phyloP scores from a whole-genome alignment of 106 monocot species.

The Dactylorhiza incarnata region DNA sequence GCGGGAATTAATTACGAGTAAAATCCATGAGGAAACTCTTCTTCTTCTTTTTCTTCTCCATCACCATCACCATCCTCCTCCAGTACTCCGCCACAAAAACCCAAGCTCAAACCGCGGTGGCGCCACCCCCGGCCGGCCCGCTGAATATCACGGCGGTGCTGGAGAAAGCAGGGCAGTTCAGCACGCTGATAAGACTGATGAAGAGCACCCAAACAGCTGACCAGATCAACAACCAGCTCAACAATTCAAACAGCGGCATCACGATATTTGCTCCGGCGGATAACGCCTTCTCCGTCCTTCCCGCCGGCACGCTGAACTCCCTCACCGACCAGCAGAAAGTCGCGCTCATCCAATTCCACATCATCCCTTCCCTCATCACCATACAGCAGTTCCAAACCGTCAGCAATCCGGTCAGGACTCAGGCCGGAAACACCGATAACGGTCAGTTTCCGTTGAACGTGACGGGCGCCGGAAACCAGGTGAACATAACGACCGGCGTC shows the following conservation, averaged over 20 bases:
- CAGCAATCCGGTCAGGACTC: slow-evolving; percentile 83
- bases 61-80: slow-evolving; percentile 14
- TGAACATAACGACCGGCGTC: slow-evolving; percentile 72
- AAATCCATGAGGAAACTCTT: slow-evolving; percentile 4
- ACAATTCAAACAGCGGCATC: slow-evolving; percentile 54
- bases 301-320: slow-evolving; percentile 78
- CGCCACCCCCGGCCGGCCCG: slow-evolving; percentile 51
- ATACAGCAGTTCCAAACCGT: slow-evolving; percentile 57
- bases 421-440: slow-evolving; percentile 47
- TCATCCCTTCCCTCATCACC: slow-evolving; percentile 33
- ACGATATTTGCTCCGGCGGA: slow-evolving; percentile 85
- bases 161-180: slow-evolving; percentile 75
- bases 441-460: slow-evolving; percentile 66
- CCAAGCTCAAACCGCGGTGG: slow-evolving; percentile 30
- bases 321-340: slow-evolving; percentile 80
- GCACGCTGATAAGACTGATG: slow-evolving; percentile 47
- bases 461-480: slow-evolving; percentile 49
- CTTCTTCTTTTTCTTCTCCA: background rate
- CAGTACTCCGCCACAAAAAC: slow-evolving; percentile 2
- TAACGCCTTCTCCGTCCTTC: slow-evolving; percentile 63
- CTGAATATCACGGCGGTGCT: slow-evolving; percentile 58
- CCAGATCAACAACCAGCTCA: slow-evolving; percentile 72
- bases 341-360: slow-evolving; percentile 65
- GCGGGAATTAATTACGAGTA: too few relatives aligned
- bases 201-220: slow-evolving; percentile 49